These are phyloP conservation scores for Coniferiporia sulphurascens DNA, from an alignment of 1,284 basidiomycete genomes.

Conservation along the genomic window DNA sequence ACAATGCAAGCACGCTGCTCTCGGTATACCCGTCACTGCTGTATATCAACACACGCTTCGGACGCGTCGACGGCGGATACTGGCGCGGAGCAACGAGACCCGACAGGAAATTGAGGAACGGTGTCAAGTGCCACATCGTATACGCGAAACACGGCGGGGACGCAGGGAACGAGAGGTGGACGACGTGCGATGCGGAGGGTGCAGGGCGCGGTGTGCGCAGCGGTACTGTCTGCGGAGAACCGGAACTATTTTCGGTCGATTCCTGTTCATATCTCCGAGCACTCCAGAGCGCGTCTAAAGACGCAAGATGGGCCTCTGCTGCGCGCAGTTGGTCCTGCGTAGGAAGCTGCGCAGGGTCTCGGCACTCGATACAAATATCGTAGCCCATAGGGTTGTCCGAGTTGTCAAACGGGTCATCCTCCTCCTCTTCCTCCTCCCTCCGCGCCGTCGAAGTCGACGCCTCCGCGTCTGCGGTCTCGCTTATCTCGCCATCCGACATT, in stretches of 20 bases:
- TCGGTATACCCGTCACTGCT: slow-evolving; percentile 89
- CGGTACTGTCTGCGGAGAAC: not conserved
- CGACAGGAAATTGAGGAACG: slow-evolving; percentile 23
- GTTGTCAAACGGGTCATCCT: slow-evolving; percentile 49
- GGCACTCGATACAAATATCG: slow-evolving; percentile 83
- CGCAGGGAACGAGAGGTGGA: slow-evolving; percentile 40
- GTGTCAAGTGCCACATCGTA: slow-evolving; percentile 15
- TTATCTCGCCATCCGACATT: not conserved
- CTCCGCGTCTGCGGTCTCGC: not conserved
- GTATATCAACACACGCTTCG: slow-evolving; percentile 67
- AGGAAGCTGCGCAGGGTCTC: slow-evolving; percentile 71
- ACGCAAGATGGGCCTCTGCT: slow-evolving; percentile 65
- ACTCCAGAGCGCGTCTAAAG: slow-evolving; percentile 58
- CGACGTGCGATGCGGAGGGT: slow-evolving; percentile 62
- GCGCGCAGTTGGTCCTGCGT: slow-evolving; percentile 54
- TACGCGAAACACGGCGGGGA: slow-evolving; percentile 21
- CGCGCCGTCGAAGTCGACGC: slow-evolving; percentile 9
- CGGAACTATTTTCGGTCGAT: not conserved
- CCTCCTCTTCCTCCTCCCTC: slow-evolving; percentile 18
- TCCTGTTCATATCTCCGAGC: slow-evolving; percentile 31
- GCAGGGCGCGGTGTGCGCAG: slow-evolving; percentile 48
- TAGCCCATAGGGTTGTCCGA: slow-evolving; percentile 57
- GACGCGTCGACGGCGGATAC: slow-evolving; percentile 37
- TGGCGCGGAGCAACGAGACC: slow-evolving; percentile 20
- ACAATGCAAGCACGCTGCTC: slow-evolving; percentile 82